phyloP scores from a whole-genome alignment of 371 early-diverging fungal species.

The Circinella minor region DNA sequence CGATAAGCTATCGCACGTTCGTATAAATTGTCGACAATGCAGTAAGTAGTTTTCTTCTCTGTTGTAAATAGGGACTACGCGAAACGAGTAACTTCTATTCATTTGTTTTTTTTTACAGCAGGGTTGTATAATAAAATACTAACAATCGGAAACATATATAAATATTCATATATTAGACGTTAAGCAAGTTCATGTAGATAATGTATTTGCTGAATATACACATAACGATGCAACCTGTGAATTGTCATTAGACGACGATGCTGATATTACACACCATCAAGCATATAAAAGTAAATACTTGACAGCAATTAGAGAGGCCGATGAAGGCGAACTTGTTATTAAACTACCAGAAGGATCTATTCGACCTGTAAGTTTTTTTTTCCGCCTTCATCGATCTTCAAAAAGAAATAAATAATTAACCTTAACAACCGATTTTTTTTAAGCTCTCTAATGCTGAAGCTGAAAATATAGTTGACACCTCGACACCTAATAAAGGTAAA shows the following conservation, averaged over 20 bases:
- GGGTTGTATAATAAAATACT: neutral
- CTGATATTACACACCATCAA: conserved; percentile 62
- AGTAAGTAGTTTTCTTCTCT: conserved; percentile 41
- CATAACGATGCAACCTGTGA: conserved; percentile 60
- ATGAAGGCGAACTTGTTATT: conserved; percentile 73
- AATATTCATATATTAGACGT: conserved; percentile 47
- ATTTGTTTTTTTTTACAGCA: too few species aligned
- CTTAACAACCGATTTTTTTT: neutral
- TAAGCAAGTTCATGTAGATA: conserved; percentile 60
- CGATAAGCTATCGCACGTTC: conserved; percentile 47
- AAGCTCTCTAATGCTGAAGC: neutral
- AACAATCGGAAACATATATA: neutral
- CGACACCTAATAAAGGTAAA: neutral
- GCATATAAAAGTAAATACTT: conserved; percentile 64
- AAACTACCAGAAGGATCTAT: conserved; percentile 60
- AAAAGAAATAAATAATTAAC: too few species aligned
- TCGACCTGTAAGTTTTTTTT: conserved; percentile 31
- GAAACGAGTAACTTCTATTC: neutral
- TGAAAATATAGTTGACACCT: neutral
- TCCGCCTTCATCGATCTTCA: neutral
- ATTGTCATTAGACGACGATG: conserved; percentile 46
- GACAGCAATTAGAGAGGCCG: conserved; percentile 61
- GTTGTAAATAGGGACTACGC: neutral
- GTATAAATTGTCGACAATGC: conserved; percentile 68
- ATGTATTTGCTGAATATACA: conserved; percentile 51